Evolutionary conservation across 2,329 filamentous ascomycete species (phyloP), one percentile per base, ranked within the genome.

Genomic region (Fusarium scirpi): DNA sequence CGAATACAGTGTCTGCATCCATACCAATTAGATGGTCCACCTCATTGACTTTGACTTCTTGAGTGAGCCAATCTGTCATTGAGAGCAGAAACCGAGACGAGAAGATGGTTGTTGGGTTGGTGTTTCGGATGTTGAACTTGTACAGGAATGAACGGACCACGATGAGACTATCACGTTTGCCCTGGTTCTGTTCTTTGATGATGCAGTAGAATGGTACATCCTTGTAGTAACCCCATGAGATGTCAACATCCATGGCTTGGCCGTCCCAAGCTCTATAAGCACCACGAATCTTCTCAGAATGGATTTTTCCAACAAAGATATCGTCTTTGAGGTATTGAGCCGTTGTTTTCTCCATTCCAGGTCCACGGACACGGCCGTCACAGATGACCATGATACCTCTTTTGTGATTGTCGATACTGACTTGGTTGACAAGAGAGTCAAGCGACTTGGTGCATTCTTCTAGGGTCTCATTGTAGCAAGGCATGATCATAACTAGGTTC

Each of bases 111-210:
- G 76, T 71, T 10, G 78, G 76, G 34, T 76, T 78, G 51, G 73
- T 70, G 41, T 72, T 69, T n/a, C 82, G 80, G 15, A 76, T 69
- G 54, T 84, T 82, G 78, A 79, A 84, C 64, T 83, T 80, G 71
- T 81, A 78, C 12, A 83, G 67, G 56, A 83, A 81, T 1, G 81
- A 83, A 6, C 81, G 80, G 34, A 78, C 73, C 12, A 83, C 75
- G 45, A 82, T 82, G 43, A 84, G 71, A 38, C 81, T 80, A 66
- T 84, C 82, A 5, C 81, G 76, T 72, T 83, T 84, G 46, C 81
- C 81, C 57, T 81, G 80, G 63, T 83, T 83, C 69, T 80, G 78
- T 55, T 80, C 77, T 73, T 83, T 83, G 72, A 82, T 76, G 56
- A 83, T 80, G 69, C 80, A 81, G 59, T 81, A 76, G 69, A 78